phyloP scores from a whole-genome alignment of 257 asterid genomes.

The Eustoma russellianum region DNA sequence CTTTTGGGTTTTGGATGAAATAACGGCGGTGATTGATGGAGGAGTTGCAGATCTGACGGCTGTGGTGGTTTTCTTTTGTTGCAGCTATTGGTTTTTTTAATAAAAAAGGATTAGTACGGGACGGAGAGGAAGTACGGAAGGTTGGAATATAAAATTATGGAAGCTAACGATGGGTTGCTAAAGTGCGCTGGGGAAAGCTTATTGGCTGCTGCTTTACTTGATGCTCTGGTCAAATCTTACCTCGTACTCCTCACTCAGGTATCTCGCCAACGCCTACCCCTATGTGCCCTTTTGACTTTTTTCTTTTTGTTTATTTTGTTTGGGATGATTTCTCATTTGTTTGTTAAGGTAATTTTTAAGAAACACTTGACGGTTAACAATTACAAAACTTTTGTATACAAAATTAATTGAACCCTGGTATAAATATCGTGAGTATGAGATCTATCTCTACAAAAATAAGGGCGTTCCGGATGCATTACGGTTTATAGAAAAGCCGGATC shows the following conservation, averaged over 20 bases:
- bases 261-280: too few species aligned
- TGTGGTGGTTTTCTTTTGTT: too few species aligned
- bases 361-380: too few species aligned
- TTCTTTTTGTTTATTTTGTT: too few species aligned
- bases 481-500: too few species aligned
- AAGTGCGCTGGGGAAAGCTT: slow-evolving; percentile 38
- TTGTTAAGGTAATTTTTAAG: not conserved
- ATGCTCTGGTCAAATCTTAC: slow-evolving; percentile 39
- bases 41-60: slow-evolving; percentile 5
- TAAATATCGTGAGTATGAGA: too few species aligned
- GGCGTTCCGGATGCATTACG: too few species aligned
- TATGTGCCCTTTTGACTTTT: slow-evolving; percentile 5
- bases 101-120: not conserved
- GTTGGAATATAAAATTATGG: slow-evolving; percentile 10
- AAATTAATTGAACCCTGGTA: too few species aligned
- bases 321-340: too few species aligned
- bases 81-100: too few species aligned
- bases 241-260: slow-evolving; percentile 35
- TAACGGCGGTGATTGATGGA: not conserved
- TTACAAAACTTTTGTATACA: too few species aligned
- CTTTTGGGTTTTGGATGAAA: not conserved
- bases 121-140: slow-evolving; percentile 26
- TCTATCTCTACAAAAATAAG: too few species aligned
- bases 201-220: slow-evolving; percentile 28
- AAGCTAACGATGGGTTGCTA: slow-evolving; percentile 19